Conservation (phyloP, 2,329 filamentous ascomycete genomes). For the Calonectria ilicicola region DNA sequence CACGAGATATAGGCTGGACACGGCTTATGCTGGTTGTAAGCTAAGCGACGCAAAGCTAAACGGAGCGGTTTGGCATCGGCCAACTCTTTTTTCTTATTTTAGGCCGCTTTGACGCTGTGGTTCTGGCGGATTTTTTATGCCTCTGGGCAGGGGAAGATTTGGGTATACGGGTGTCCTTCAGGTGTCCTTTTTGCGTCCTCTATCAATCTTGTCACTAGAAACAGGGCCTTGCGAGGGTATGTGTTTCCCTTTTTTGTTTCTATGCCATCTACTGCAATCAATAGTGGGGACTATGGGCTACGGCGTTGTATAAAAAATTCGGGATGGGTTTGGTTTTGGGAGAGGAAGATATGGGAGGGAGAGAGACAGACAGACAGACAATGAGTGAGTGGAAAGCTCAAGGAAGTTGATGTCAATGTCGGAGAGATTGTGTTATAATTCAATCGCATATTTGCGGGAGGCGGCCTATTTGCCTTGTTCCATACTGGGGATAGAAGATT, state of each 20-base stretch:
- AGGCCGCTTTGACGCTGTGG: neutral
- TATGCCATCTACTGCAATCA: neutral
- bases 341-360: neutral
- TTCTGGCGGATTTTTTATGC: slow-evolving; percentile 6
- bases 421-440: slow-evolving; percentile 31
- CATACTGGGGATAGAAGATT: neutral
- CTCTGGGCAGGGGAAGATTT: slow-evolving; percentile 9
- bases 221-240: neutral
- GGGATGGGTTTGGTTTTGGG: slow-evolving; percentile 16
- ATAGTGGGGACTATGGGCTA: slow-evolving; percentile 14
- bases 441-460: slow-evolving; percentile 16
- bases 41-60: slow-evolving; percentile 7
- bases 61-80: slow-evolving; percentile 10
- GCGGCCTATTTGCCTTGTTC: slow-evolving; percentile 7
- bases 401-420: slow-evolving; percentile 3
- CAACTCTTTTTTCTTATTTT: neutral
- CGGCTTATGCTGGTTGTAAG: slow-evolving; percentile 27
- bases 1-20: slow-evolving; percentile 21
- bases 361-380: neutral
- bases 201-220: neutral
- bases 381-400: neutral
- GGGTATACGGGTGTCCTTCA: slow-evolving; percentile 16
- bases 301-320: slow-evolving; percentile 26
- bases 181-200: slow-evolving; percentile 5
- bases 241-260: neutral